phyloP scores from a whole-genome alignment of 306 rosid genomes.

The Casuarina cunninghamiana region DNA sequence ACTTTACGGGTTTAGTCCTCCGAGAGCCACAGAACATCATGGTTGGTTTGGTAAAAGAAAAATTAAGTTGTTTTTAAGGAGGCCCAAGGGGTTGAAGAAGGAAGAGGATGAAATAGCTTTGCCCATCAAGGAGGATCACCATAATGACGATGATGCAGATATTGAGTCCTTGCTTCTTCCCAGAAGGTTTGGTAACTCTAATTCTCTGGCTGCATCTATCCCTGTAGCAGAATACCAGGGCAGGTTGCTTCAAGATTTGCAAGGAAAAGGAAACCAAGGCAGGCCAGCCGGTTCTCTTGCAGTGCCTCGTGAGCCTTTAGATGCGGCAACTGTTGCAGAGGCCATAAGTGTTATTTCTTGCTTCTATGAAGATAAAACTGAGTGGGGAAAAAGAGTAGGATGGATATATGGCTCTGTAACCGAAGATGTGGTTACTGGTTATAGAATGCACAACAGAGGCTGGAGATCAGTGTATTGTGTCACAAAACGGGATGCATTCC shows the following conservation, averaged over 20 bases:
- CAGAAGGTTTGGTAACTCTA: constrained; percentile 75
- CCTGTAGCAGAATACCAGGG: constrained; percentile 88
- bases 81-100: constrained; percentile 47
- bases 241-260: constrained; percentile 68
- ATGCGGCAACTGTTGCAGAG: constrained; percentile 82
- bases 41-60: constrained; percentile 75
- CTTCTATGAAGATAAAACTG: constrained; percentile 83
- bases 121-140: constrained; percentile 43
- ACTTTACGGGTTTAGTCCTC: constrained; percentile 85
- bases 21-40: constrained; percentile 77
- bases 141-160: constrained; percentile 64
- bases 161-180: constrained; percentile 82
- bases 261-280: constrained; percentile 59
- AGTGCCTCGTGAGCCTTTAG: constrained; percentile 77
- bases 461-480: constrained; percentile 88
- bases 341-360: constrained; percentile 82
- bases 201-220: constrained; percentile 63
- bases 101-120: constrained; percentile 57
- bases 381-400: constrained; percentile 88
- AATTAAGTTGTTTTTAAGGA: constrained; percentile 61
- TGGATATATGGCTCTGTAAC: constrained; percentile 97
- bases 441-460: constrained; percentile 88
- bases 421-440: constrained; percentile 88
- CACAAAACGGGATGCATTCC: constrained; percentile 76
- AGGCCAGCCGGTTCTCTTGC: constrained; percentile 86